Evolutionary conservation across 2,329 filamentous ascomycete species (phyloP), one percentile per base, ranked within the genome.

Genomic region (Rhexocercosporidium sp.): DNA sequence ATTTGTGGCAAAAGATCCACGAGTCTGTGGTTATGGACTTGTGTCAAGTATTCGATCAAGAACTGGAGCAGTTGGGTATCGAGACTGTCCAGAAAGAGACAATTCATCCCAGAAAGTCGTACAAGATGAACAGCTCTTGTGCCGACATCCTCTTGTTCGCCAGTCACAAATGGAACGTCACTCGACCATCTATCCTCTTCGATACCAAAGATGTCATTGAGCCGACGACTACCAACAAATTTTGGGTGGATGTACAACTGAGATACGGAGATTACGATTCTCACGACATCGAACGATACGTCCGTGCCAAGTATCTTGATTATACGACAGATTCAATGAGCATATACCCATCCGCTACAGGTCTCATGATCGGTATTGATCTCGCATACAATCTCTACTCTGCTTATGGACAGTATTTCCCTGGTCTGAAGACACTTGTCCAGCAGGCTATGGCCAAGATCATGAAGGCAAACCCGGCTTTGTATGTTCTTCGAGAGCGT

Each of bases 81-180:
- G 96, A 99, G 80, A 96, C 94, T 1, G 96, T 98, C 4, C 96
- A 99, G 78, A 99, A 99, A 81, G 96, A 99, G 82, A 98, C 96
- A 0, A 99, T 99, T 67, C 96, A 99, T 83, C 96, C 96, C 62
- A 88, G 96, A 88, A 99, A 99, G 47, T 97, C 94, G 4, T 99
- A 99, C 88, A 99, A 99, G 88, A 99, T 99, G 96, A 99, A 99
- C 85, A 97, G 94, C 76, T 98, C 95, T 66, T 98, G 96, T 76
- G 96, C 96, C 4, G 96, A 99, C 79, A 97, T 99, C 70, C 85
- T 98, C 64, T 87, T 99, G 11, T 99, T 99, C 77, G 95, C 96
- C 44, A 97, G 92, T 71, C 96, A 98, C 83, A 99, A 98, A 80
- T 99, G 96, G 96, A 98, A 97, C 70, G 94, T 99, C 62, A 97